A percentile compares a stretch with the other conserved stretches of the same genome.
phyloP scores from a whole-genome alignment of 805 yeast species.

The Yarrowia osloensis region DNA sequence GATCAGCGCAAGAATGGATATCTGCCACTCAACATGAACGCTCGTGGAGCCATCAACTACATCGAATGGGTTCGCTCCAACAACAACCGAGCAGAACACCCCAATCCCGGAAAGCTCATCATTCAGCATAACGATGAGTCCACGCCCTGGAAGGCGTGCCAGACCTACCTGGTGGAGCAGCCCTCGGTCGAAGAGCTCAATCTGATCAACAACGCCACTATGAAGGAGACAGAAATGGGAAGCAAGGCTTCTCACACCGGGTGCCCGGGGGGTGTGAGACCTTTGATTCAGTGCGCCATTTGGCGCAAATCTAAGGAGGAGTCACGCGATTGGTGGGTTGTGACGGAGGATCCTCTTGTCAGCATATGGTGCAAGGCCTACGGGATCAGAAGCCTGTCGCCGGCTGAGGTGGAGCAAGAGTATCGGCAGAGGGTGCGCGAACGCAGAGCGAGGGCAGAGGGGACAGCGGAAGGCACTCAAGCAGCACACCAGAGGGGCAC shows the following conservation, averaged over 20 bases:
- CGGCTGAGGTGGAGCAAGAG: conserved; percentile 16
- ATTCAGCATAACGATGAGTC: conserved; percentile 7
- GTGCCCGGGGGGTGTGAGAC: not conserved
- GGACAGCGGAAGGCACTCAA: not conserved
- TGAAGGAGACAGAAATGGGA: conserved; percentile 19
- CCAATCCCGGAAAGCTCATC: conserved; percentile 10
- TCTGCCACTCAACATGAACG: conserved; percentile 17
- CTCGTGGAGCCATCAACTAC: conserved; percentile 1
- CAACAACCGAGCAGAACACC: not conserved
- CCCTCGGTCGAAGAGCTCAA: conserved; percentile 4
- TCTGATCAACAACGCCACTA: conserved; percentile 14
- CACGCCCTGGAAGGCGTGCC: conserved; percentile 9
- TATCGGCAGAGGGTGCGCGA: conserved; percentile 11
- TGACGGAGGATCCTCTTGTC: conserved; percentile 5
- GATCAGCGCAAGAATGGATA: conserved; percentile 8
- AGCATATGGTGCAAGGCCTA: conserved; percentile 14
- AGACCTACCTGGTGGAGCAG: not conserved
- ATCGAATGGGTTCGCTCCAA: conserved; percentile 1
- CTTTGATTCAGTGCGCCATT: conserved; percentile 7
- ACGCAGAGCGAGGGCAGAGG: not conserved
- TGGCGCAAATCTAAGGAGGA: conserved; percentile 9
- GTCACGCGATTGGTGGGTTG: conserved; percentile 8
- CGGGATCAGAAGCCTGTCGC: not conserved
- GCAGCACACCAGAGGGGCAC: not conserved
- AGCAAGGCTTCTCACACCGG: not conserved